These are phyloP conservation scores for Harringtonia aguacate DNA, from an alignment of 2,329 filamentous ascomycete species.

Conservation along the genomic window DNA sequence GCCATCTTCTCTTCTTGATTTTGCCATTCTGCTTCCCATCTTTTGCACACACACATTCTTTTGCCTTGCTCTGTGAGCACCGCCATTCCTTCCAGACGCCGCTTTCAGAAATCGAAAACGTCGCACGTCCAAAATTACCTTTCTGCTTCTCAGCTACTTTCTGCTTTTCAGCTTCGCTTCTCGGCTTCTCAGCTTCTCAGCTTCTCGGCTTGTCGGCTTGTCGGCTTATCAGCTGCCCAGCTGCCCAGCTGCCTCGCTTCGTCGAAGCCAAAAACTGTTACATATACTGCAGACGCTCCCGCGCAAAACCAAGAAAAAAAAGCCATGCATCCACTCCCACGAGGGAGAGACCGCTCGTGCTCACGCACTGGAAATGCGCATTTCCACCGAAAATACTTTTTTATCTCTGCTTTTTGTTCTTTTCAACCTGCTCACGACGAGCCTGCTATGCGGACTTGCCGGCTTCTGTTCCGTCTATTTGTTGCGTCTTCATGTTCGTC, in stretches of 20 bases:
- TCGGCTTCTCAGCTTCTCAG: too few relatives aligned
- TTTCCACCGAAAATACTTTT: not conserved
- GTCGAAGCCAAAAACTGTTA: not conserved
- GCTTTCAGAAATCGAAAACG: too few relatives aligned
- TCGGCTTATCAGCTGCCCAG: too few relatives aligned
- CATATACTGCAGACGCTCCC: conserved; percentile 5
- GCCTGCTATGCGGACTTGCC: not conserved
- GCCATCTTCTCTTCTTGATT: not conserved
- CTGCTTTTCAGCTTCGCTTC: conserved; percentile 8
- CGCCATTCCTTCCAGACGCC: too few relatives aligned
- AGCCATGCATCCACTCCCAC: not conserved
- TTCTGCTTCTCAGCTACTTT: too few relatives aligned
- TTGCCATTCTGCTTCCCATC: not conserved
- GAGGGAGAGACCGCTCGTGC: not conserved
- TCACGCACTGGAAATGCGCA: not conserved
- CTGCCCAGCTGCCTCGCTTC: not conserved
- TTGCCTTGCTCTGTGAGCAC: not conserved
- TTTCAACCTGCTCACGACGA: not conserved
- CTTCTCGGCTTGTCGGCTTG: too few relatives aligned
- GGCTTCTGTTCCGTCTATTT: conserved; percentile 8
- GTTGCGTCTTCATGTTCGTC: conserved; percentile 4
- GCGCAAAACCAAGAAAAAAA: not conserved
- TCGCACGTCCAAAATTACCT: too few relatives aligned
- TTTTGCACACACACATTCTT: not conserved
- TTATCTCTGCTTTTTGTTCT: not conserved